Conservation (phyloP, 768 basidiomycete species). For the Lanmaoa pseudosensibilis region DNA sequence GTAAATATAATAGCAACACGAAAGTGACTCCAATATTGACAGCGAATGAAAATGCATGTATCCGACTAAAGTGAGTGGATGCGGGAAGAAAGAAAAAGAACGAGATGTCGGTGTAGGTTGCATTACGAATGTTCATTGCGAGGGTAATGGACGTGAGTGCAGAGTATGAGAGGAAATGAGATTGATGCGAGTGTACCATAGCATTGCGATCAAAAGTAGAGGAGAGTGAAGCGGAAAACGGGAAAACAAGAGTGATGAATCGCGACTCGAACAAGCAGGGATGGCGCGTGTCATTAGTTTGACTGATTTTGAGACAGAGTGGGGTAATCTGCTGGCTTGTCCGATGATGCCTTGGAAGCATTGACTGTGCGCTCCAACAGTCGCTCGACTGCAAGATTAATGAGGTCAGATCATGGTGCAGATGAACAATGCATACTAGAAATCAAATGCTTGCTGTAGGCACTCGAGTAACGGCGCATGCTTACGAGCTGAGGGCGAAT, state of each 20-base stretch:
- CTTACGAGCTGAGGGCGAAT: constrained; percentile 66
- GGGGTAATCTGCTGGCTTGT: constrained; percentile 34
- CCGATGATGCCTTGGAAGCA: constrained; percentile 22
- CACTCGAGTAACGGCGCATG: constrained; percentile 71
- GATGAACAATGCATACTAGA: constrained; percentile 56
- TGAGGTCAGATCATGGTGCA: constrained; percentile 7
- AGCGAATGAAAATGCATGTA: constrained; percentile 29
- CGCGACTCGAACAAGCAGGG: constrained; percentile 4
- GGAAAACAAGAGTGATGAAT: constrained; percentile 5
- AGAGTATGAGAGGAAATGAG: constrained; percentile 22
- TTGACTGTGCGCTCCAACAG: constrained; percentile 54
- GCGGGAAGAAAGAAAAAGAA: constrained; percentile 18
- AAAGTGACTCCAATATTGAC: constrained; percentile 31
- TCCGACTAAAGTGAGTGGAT: constrained; percentile 25
- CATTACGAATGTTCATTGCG: constrained; percentile 41
- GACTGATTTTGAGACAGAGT: constrained; percentile 27
- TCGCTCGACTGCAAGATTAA: constrained; percentile 56
- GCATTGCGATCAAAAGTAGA: constrained; percentile 34
- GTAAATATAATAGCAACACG: constrained; percentile 20
- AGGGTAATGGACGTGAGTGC: constrained; percentile 34
- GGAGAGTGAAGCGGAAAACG: constrained; percentile 10
- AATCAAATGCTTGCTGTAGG: constrained; percentile 77
- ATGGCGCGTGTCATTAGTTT: constrained; percentile 16
- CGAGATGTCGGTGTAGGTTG: constrained; percentile 27
- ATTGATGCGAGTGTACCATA: constrained; percentile 38